These are phyloP conservation scores for Nectriaceae sp. DNA, from an alignment of 2,329 filamentous ascomycete genomes.

Conservation along the genomic window DNA sequence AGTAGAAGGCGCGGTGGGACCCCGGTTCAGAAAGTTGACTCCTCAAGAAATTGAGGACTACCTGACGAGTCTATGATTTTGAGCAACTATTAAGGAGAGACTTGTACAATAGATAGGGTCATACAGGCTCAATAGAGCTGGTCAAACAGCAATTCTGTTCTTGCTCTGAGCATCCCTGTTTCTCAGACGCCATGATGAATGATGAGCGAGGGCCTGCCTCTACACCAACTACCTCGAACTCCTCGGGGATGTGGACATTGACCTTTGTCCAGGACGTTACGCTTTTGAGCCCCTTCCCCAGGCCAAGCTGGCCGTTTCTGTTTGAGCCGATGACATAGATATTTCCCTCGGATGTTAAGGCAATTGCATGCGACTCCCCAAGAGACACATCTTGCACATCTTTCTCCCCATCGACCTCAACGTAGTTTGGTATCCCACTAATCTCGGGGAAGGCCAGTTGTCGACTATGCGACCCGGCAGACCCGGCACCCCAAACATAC, in stretches of 20 bases:
- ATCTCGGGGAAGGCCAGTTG: slow-evolving; percentile 35
- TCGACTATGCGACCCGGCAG: slow-evolving; percentile 29
- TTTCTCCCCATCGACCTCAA: slow-evolving; percentile 46
- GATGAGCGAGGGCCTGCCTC: slow-evolving; percentile 51
- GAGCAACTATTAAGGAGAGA: slow-evolving; percentile 28
- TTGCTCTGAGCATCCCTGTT: not conserved
- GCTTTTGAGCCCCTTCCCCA: slow-evolving; percentile 26
- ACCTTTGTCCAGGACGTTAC: slow-evolving; percentile 40
- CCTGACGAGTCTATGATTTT: slow-evolving; percentile 86
- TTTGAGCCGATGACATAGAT: slow-evolving; percentile 61
- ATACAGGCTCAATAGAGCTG: slow-evolving; percentile 38
- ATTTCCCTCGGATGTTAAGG: slow-evolving; percentile 48
- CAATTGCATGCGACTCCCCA: slow-evolving; percentile 60
- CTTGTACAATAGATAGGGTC: slow-evolving; percentile 53
- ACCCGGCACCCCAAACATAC: slow-evolving; percentile 59
- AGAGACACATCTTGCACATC: slow-evolving; percentile 60
- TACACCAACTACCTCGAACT: slow-evolving; percentile 41
- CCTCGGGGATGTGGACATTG: slow-evolving; percentile 26
- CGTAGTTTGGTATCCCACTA: slow-evolving; percentile 41
- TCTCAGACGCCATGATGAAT: slow-evolving; percentile 45
- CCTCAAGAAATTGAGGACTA: slow-evolving; percentile 99
- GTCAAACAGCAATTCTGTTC: slow-evolving; percentile 8
- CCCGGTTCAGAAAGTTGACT: slow-evolving; percentile 89
- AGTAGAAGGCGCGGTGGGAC: slow-evolving; percentile 80
- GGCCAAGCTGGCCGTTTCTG: slow-evolving; percentile 60